A percentile compares a stretch with the other conserved stretches of the same genome.
Evolutionary conservation across 441 rosid species (phyloP).

Genomic region (Adansonia rubrostipa): DNA sequence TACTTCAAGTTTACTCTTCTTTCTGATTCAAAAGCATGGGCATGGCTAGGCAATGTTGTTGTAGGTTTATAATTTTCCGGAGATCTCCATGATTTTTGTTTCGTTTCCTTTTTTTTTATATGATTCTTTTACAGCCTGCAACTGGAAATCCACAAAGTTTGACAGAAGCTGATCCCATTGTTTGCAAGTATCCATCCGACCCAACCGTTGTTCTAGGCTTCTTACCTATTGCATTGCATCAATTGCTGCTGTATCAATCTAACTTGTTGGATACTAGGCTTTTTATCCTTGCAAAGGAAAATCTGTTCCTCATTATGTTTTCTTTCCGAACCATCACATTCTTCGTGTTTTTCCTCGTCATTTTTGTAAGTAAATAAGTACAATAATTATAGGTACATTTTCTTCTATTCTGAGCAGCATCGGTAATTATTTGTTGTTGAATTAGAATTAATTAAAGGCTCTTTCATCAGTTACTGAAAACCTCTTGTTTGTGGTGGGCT

Average conservation of each 20-base stretch:
- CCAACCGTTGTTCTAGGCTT: conserved; percentile 23
- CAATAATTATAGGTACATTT: background rate
- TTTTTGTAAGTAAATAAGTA: conserved; percentile 3
- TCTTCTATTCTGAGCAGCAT: too few species aligned
- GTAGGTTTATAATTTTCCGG: too few species aligned
- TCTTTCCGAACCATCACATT: conserved; percentile 18
- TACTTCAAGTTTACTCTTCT: background rate
- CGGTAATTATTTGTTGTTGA: too few species aligned
- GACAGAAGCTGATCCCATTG: background rate
- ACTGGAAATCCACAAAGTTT: conserved; percentile 1
- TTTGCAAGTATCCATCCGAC: conserved; percentile 29
- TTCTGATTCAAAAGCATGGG: background rate
- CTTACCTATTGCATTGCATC: conserved; percentile 18
- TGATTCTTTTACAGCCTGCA: conserved; percentile 7
- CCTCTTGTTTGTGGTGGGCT: background rate
- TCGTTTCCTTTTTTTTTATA: background rate
- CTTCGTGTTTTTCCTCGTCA: conserved; percentile 22
- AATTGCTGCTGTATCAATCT: background rate
- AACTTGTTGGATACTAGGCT: background rate
- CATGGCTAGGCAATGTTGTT: too few species aligned
- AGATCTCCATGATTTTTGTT: background rate
- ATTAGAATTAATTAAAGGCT: background rate
- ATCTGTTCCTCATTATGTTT: conserved; percentile 10
- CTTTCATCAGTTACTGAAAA: background rate
- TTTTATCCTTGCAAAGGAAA: background rate